Conservation (phyloP, 1,284 basidiomycete species). For the Pholiota adiposa region DNA sequence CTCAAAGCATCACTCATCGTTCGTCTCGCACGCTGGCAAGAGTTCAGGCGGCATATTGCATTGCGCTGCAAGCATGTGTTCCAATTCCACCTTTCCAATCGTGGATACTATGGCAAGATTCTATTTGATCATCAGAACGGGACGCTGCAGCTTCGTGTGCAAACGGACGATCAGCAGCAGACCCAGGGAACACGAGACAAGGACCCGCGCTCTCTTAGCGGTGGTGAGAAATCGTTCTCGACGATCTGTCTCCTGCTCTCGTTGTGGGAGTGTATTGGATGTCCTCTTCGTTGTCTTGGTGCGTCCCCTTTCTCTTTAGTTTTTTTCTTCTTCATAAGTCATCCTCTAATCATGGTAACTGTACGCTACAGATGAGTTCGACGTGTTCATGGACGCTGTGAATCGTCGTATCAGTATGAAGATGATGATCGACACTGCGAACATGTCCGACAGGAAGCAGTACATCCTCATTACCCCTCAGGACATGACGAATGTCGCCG, state of each 20-base stretch:
- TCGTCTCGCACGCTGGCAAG: slow-evolving; percentile 81
- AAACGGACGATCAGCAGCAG: slow-evolving; percentile 76
- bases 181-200: slow-evolving; percentile 69
- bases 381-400: slow-evolving; percentile 96
- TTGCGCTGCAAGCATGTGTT: slow-evolving; percentile 87
- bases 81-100: slow-evolving; percentile 79
- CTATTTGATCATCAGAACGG: slow-evolving; percentile 79
- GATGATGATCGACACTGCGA: slow-evolving; percentile 93
- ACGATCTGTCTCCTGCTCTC: slow-evolving; percentile 93
- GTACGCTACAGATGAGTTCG: slow-evolving; percentile 72
- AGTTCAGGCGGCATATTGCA: slow-evolving; percentile 86
- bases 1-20: slow-evolving; percentile 64
- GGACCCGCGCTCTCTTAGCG: slow-evolving; percentile 83
- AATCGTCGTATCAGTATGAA: slow-evolving; percentile 91
- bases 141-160: slow-evolving; percentile 75
- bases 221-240: slow-evolving; percentile 97
- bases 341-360: neutral
- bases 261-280: slow-evolving; percentile 94
- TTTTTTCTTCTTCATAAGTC: neutral
- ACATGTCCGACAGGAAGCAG: slow-evolving; percentile 83
- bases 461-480: slow-evolving; percentile 93
- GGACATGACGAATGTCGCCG: slow-evolving; percentile 72
- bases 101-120: slow-evolving; percentile 86
- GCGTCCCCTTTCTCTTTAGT: slow-evolving; percentile 27
- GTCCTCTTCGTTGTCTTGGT: slow-evolving; percentile 94